Evolutionary conservation across 495 filamentous ascomycete genomes (phyloP).

Genomic region (Articulospora tetracladia): DNA sequence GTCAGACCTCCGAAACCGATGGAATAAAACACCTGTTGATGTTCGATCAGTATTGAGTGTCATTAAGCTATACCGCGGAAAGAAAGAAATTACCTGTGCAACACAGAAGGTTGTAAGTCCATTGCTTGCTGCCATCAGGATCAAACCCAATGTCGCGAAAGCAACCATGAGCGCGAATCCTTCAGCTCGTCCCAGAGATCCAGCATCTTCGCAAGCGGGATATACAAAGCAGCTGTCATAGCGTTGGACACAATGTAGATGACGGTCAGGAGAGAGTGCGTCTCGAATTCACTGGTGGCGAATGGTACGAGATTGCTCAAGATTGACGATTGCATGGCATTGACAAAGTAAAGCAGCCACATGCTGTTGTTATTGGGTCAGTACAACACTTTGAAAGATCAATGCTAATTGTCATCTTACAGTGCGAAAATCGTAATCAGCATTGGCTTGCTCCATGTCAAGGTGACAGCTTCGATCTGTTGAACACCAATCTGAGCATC

Average conservation of each 20-base stretch:
- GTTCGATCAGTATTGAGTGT: constrained; percentile 7
- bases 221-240: constrained; percentile 56
- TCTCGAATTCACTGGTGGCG: constrained; percentile 29
- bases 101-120: constrained; percentile 35
- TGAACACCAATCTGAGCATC: constrained; percentile 35
- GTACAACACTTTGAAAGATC: not conserved
- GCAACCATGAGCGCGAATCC: constrained; percentile 30
- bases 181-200: constrained; percentile 46
- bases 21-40: constrained; percentile 26
- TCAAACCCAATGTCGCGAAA: constrained; percentile 27
- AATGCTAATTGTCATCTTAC: not conserved
- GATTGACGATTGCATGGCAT: constrained; percentile 27
- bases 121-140: constrained; percentile 38
- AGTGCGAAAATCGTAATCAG: constrained; percentile 21
- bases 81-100: constrained; percentile 25
- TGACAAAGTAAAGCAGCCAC: constrained; percentile 34
- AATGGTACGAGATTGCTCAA: constrained; percentile 26
- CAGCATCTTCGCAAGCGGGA: constrained; percentile 57
- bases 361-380: too few relatives aligned
- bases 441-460: constrained; percentile 40
- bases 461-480: constrained; percentile 41
- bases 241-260: constrained; percentile 44
- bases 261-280: constrained; percentile 32
- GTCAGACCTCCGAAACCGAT: constrained; percentile 42
- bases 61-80: not conserved